Evolutionary conservation across 208 protist genomes (phyloP).

Genomic region (Trypanosoma boissoni): DNA sequence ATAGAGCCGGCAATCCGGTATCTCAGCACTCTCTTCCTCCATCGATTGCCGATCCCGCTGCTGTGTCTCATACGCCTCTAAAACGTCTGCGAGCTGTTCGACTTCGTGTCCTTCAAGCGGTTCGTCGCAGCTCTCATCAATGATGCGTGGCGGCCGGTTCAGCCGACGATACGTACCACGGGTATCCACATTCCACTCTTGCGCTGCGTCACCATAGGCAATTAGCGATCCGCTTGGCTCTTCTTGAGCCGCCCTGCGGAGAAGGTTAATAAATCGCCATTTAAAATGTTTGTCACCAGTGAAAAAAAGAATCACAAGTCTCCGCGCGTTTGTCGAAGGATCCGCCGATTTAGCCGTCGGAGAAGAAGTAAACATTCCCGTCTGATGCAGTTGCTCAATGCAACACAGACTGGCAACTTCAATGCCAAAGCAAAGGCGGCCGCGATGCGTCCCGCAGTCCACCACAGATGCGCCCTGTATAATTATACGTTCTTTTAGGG

Average conservation of each 20-base stretch:
- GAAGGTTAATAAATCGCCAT: constrained; percentile 28
- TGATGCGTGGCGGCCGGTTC: constrained; percentile 6
- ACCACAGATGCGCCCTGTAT: constrained; percentile 44
- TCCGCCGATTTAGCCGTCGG: not conserved
- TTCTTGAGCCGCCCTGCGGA: not conserved
- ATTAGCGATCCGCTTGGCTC: no score
- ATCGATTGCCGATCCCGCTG: not conserved
- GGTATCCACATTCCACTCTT: not conserved
- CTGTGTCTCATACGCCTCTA: constrained; percentile 32
- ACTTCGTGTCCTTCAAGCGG: constrained; percentile 51
- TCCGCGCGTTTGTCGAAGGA: not conserved
- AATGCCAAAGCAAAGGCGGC: constrained; percentile 12
- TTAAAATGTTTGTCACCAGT: constrained; percentile 43
- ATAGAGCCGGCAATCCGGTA: not conserved
- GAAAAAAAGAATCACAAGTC: constrained; percentile 6
- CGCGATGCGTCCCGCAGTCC: constrained; percentile 28
- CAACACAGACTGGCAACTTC: not conserved
- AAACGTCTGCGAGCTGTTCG: constrained; percentile 54
- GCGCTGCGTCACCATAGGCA: no score
- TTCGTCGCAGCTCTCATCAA: constrained; percentile 3
- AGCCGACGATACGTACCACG: constrained; percentile 9
- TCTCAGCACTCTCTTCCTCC: not conserved
- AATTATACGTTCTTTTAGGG: constrained; percentile 49
- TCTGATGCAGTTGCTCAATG: constrained; percentile 1
- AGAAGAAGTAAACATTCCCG: constrained; percentile 3